These are phyloP conservation scores for Stagonosporopsis chrysanthemi DNA, from an alignment of 2,329 filamentous ascomycete genomes.

Conservation along the genomic window DNA sequence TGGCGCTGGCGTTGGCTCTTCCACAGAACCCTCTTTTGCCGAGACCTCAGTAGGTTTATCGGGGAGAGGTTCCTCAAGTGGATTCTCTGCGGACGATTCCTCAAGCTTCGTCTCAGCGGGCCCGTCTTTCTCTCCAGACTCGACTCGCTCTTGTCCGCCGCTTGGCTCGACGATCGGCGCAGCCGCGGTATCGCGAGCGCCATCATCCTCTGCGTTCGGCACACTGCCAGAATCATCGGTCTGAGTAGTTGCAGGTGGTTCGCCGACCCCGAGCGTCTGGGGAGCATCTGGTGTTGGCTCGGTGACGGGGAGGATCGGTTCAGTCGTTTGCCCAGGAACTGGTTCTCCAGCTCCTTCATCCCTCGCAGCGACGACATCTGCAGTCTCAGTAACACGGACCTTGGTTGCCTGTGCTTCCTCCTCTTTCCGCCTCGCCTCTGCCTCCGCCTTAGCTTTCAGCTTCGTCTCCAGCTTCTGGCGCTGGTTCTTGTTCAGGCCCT, in stretches of 20 bases:
- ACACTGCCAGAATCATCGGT: neutral
- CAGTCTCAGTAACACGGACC: neutral
- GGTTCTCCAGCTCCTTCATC: neutral
- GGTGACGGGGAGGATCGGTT: neutral
- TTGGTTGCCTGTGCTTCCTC: constrained; percentile 9
- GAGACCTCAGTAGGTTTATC: too few relatives aligned
- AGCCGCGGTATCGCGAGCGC: neutral
- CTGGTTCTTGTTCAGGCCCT: constrained; percentile 39
- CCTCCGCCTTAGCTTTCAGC: constrained; percentile 42
- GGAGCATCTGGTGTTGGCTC: neutral
- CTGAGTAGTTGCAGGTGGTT: neutral
- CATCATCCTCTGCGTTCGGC: neutral
- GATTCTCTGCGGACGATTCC: neutral
- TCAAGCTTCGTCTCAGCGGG: neutral
- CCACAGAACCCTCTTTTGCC: too few relatives aligned
- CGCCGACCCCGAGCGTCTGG: neutral
- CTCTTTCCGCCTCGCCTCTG: neutral
- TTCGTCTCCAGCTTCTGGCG: constrained; percentile 44
- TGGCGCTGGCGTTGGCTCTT: neutral
- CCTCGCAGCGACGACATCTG: neutral
- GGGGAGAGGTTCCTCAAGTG: neutral
- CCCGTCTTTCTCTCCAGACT: neutral
- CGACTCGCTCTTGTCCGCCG: neutral
- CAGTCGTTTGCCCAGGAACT: neutral
- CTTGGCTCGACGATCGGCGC: neutral